These are phyloP conservation scores for Martiniozyma asiatica DNA, from an alignment of 1,139 yeast species.

Conservation along the genomic window DNA sequence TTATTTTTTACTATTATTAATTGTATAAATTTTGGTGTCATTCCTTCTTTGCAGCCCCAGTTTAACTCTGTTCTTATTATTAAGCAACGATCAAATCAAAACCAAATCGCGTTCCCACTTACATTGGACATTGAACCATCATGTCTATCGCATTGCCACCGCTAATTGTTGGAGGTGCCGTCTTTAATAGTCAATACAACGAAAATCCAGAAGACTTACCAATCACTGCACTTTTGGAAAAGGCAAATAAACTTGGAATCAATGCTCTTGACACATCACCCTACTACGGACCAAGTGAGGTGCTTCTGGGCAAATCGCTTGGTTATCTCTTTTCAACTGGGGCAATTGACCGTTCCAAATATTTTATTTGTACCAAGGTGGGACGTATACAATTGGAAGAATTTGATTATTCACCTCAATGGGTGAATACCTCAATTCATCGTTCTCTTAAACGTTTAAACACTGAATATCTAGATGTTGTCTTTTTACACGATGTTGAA, in stretches of 20 bases:
- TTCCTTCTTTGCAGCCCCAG: too few relatives aligned
- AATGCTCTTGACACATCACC: slow-evolving; percentile 85
- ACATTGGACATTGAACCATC: too few relatives aligned
- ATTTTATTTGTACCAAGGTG: slow-evolving; percentile 74
- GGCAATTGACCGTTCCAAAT: slow-evolving; percentile 45
- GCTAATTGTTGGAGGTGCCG: slow-evolving; percentile 75
- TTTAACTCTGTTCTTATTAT: too few relatives aligned
- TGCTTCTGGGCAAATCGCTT: slow-evolving; percentile 57
- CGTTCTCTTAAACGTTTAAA: slow-evolving; percentile 56
- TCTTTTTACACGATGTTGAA: slow-evolving; percentile 84
- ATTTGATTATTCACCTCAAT: slow-evolving; percentile 59
- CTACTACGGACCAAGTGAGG: slow-evolving; percentile 85
- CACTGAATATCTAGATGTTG: slow-evolving; percentile 62
- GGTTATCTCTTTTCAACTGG: slow-evolving; percentile 28
- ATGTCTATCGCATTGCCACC: too few relatives aligned
- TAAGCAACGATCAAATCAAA: too few relatives aligned
- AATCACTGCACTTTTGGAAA: slow-evolving; percentile 40
- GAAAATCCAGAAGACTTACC: slow-evolving; percentile 52
- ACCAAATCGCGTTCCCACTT: too few relatives aligned
- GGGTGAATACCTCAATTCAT: slow-evolving; percentile 49
- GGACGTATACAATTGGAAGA: slow-evolving; percentile 60
- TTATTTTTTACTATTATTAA: too few relatives aligned
- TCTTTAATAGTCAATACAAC: slow-evolving; percentile 67
- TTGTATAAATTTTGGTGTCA: too few relatives aligned
- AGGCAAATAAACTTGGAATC: slow-evolving; percentile 57